Percentiles rank a stretch among this genome's conserved stretches.
These are phyloP conservation scores for Endoconidiophora polonica DNA, from an alignment of 2,329 filamentous ascomycete species.

Conservation along the genomic window DNA sequence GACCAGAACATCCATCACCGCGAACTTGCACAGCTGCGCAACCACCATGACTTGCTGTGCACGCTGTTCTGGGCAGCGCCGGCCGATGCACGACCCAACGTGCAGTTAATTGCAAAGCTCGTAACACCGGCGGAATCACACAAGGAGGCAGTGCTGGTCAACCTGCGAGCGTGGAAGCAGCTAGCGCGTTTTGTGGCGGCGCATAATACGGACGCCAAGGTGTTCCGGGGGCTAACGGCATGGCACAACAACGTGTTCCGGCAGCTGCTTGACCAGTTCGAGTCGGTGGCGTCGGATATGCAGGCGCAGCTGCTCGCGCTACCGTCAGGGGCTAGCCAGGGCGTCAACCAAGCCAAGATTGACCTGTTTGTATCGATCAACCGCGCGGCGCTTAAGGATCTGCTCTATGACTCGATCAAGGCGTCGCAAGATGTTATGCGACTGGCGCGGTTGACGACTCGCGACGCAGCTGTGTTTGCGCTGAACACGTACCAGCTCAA, in stretches of 20 bases:
- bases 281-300: constrained; percentile 37
- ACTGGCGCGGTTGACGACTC: constrained; percentile 23
- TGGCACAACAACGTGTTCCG: constrained; percentile 43
- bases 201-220: constrained; percentile 25
- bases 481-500: constrained; percentile 34
- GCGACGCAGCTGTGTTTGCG: constrained; percentile 31
- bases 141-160: constrained; percentile 49
- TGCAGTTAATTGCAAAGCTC: constrained; percentile 40
- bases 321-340: constrained; percentile 25
- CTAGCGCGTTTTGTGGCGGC: constrained; percentile 41
- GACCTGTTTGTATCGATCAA: constrained; percentile 35
- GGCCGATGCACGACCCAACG: constrained; percentile 32
- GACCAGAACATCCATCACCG: constrained; percentile 42
- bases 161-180: constrained; percentile 45
- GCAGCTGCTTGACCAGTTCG: constrained; percentile 40
- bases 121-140: constrained; percentile 44
- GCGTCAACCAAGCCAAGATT: constrained; percentile 28
- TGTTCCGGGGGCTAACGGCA: constrained; percentile 27
- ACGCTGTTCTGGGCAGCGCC: constrained; percentile 50
- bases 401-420: constrained; percentile 31
- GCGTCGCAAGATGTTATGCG: constrained; percentile 35
- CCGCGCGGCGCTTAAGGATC: constrained; percentile 34
- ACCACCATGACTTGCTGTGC: constrained; percentile 52
- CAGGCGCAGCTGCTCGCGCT: constrained; percentile 36
- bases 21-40: constrained; percentile 47